These are phyloP conservation scores for Amoebophrya sp. DNA, from an alignment of 169 alveolate genomes.

Conservation along the genomic window DNA sequence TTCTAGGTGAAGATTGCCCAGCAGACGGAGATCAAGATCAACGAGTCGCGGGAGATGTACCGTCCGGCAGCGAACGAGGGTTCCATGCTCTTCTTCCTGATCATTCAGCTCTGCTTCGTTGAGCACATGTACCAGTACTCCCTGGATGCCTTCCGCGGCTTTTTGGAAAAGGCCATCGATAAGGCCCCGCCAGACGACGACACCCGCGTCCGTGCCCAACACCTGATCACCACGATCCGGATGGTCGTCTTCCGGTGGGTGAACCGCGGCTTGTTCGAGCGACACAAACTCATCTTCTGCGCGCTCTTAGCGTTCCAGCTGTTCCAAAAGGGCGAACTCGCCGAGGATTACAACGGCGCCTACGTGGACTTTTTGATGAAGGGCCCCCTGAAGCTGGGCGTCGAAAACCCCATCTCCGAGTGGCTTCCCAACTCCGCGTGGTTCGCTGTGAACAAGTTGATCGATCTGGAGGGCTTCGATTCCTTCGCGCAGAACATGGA, in stretches of 20 bases:
- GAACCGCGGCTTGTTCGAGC: conserved; percentile 85
- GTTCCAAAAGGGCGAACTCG: conserved; percentile 70
- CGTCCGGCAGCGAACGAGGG: conserved; percentile 91
- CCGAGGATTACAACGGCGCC: conserved; percentile 60
- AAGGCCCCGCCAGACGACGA: conserved; percentile 59
- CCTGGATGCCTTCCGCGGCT: conserved; percentile 76
- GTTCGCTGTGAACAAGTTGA: conserved; percentile 71
- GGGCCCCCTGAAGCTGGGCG: conserved; percentile 67
- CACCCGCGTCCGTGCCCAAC: conserved; percentile 54
- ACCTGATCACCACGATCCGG: conserved; percentile 71
- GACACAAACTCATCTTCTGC: conserved; percentile 81
- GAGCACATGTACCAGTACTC: conserved; percentile 93
- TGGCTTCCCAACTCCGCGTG: conserved; percentile 84
- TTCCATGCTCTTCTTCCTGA: conserved; percentile 85
- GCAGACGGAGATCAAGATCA: conserved; percentile 75
- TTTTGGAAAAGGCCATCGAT: conserved; percentile 74
- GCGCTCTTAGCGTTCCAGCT: conserved; percentile 80
- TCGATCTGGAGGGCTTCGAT: conserved; percentile 79
- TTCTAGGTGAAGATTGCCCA: conserved; percentile 37
- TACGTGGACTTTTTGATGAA: conserved; percentile 67
- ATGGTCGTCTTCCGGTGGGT: conserved; percentile 84
- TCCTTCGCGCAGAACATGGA: conserved; percentile 67
- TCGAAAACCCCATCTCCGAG: conserved; percentile 76
- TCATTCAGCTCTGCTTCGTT: conserved; percentile 78
- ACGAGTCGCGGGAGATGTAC: conserved; percentile 82